A percentile compares a stretch with the other conserved stretches of the same genome.
Evolutionary conservation across 2,329 filamentous ascomycete genomes (phyloP).

Genomic region (Microsporum audouinii): DNA sequence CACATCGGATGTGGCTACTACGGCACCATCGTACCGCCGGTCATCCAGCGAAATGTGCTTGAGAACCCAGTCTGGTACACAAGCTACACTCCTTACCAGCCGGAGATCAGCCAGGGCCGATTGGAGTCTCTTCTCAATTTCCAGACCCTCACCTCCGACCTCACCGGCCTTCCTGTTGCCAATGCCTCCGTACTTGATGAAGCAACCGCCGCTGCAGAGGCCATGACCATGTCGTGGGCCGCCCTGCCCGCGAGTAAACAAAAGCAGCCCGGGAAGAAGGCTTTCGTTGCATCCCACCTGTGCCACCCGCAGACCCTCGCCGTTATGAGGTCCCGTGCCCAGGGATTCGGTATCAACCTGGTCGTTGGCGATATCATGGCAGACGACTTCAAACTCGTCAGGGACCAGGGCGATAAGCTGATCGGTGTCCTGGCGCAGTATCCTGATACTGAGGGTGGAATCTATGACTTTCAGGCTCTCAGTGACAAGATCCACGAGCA

Average conservation of each 20-base stretch:
- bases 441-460: slow-evolving; percentile 73
- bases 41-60: slow-evolving; percentile 84
- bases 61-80: slow-evolving; percentile 97
- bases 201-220: slow-evolving; percentile 83
- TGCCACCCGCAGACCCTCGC: slow-evolving; percentile 78
- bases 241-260: slow-evolving; percentile 58
- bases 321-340: slow-evolving; percentile 71
- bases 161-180: slow-evolving; percentile 75
- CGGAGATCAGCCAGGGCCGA: slow-evolving; percentile 91
- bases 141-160: slow-evolving; percentile 81
- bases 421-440: slow-evolving; percentile 92
- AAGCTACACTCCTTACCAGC: slow-evolving; percentile 93
- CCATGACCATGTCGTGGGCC: slow-evolving; percentile 86
- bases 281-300: slow-evolving; percentile 69
- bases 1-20: slow-evolving; percentile 87
- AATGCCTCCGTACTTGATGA: slow-evolving; percentile 90
- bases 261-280: slow-evolving; percentile 59
- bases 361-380: slow-evolving; percentile 60
- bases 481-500: slow-evolving; percentile 65
- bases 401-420: slow-evolving; percentile 65
- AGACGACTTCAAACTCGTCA: slow-evolving; percentile 52
- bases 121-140: slow-evolving; percentile 89
- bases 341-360: slow-evolving; percentile 82
- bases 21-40: slow-evolving; percentile 70
- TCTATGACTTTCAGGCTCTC: slow-evolving; percentile 63